phyloP scores from a whole-genome alignment of 495 filamentous ascomycete species.

The Penicillium atrosanguineum region DNA sequence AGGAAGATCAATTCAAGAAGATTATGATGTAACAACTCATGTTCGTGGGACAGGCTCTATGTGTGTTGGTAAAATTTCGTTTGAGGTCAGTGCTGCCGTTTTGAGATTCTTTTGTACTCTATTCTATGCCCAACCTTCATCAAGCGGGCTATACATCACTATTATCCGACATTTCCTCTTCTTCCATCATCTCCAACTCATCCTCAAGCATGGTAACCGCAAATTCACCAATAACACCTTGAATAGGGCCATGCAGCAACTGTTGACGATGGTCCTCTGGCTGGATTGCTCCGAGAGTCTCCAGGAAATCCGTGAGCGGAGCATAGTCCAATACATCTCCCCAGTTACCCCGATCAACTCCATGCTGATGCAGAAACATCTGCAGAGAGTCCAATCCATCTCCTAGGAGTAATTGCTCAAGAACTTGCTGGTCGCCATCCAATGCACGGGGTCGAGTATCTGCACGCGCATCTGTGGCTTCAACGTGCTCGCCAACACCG shows the following conservation, averaged over 20 bases:
- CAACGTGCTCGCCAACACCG: slow-evolving; percentile 3
- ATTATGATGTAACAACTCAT: too few species aligned
- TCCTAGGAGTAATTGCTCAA: slow-evolving; percentile 38
- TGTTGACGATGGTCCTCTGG: slow-evolving; percentile 25
- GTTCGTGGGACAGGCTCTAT: neutral
- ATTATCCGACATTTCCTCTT: slow-evolving; percentile 11
- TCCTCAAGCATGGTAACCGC: slow-evolving; percentile 42
- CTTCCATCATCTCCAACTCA: slow-evolving; percentile 34
- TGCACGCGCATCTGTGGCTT: neutral
- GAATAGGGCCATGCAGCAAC: slow-evolving; percentile 34
- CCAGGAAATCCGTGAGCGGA: slow-evolving; percentile 39
- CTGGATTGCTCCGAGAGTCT: slow-evolving; percentile 30
- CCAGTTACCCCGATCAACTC: slow-evolving; percentile 48
- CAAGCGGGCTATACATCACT: neutral
- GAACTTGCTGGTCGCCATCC: slow-evolving; percentile 28
- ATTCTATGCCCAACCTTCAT: neutral
- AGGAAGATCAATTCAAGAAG: too few species aligned
- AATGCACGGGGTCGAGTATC: slow-evolving; percentile 18
- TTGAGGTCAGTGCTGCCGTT: neutral
- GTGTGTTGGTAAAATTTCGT: neutral
- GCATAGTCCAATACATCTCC: slow-evolving; percentile 35
- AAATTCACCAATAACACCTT: slow-evolving; percentile 38
- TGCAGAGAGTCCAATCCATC: slow-evolving; percentile 36
- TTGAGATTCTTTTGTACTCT: neutral
- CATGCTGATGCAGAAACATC: slow-evolving; percentile 39